These are phyloP conservation scores for Coemansia sp. DNA, from an alignment of 192 early-diverging fungal species.

Conservation along the genomic window DNA sequence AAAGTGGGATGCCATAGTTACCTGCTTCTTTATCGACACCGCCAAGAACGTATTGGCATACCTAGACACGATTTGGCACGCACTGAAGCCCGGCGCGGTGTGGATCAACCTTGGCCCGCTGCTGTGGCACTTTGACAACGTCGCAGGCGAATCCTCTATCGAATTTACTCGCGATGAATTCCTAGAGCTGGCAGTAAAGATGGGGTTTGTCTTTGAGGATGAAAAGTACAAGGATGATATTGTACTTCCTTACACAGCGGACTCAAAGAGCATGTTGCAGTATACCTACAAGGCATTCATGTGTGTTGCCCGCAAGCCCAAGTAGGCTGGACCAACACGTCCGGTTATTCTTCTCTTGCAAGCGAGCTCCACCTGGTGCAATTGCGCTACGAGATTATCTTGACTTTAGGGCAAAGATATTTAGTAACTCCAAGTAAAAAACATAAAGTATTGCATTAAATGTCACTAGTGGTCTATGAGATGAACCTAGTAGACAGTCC, in stretches of 20 bases:
- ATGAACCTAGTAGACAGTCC: neutral
- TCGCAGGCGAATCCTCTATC: conserved; percentile 74
- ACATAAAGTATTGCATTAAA: too few species aligned
- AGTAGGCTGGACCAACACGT: neutral
- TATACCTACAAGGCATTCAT: conserved; percentile 71
- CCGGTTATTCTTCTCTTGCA: neutral
- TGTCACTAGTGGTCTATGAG: too few species aligned
- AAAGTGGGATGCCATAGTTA: conserved; percentile 87
- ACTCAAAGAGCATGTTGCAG: conserved; percentile 77
- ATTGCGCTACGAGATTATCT: too few species aligned
- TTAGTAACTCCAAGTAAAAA: too few species aligned
- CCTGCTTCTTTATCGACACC: conserved; percentile 98
- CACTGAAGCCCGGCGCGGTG: conserved; percentile 72
- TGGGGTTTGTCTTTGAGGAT: conserved; percentile 74
- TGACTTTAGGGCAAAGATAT: too few species aligned
- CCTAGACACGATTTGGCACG: conserved; percentile 76
- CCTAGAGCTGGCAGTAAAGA: conserved; percentile 53
- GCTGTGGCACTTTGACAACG: conserved; percentile 94
- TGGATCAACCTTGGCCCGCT: conserved; percentile 92
- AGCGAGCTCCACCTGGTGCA: neutral
- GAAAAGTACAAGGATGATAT: conserved; percentile 60
- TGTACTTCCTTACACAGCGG: conserved; percentile 71
- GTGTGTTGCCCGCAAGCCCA: conserved; percentile 46
- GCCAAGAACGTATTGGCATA: conserved; percentile 91
- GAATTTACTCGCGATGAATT: conserved; percentile 89